Evolutionary conservation across 345 rosid genomes (phyloP), one percentile per base, ranked within the genome.

Genomic region (Hibiscus mutabilis): DNA sequence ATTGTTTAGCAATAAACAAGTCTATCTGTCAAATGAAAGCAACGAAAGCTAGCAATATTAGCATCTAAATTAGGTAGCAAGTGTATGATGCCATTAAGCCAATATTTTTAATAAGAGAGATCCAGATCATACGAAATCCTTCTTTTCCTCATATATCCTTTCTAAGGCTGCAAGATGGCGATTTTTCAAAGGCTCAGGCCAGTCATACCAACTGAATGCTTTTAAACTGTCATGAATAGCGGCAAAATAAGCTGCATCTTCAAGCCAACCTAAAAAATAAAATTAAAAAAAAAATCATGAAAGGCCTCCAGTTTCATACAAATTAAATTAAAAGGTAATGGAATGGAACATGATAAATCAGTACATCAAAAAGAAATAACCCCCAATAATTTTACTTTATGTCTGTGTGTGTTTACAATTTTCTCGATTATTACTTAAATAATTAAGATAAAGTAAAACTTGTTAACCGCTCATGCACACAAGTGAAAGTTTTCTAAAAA

Each of bases 191-290:
- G 93, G 85, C 74, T 87, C 86, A 42, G 96, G 97, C 98, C 98
- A 94, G 25, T 88, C 84, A 70, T 84, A 91, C 98, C 97, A 94
- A 77, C 87, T 90, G 53, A 81, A 59, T 56, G 91, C 72, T 68
- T 90, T 76, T 69, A 83, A 74, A 31, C 81, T 76, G 77, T 81
- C 79, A 73, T 91, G 85, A 69, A 91, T 90, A 62, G 98, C 98
- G 76, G 97, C 96, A 85, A 94, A 94, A 81, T 88, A 90, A 56
- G 98, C 93, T 62, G 97, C 94, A 81, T 94, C 98, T 81, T 88
- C 91, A 68, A 94, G 97, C 98, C 98, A 94, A 74, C 97, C 98
- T 94, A 73, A 29, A 60, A 78, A 61, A 61, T 52, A 68, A 58
- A 52, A n/a, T n/a, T n/a, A n/a, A n/a, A n/a, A n/a, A n/a, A 62